Percentiles rank a stretch among this genome's conserved stretches.
These are phyloP conservation scores for Tothia fuscella DNA, from an alignment of 2,329 filamentous ascomycete species.

Conservation along the genomic window DNA sequence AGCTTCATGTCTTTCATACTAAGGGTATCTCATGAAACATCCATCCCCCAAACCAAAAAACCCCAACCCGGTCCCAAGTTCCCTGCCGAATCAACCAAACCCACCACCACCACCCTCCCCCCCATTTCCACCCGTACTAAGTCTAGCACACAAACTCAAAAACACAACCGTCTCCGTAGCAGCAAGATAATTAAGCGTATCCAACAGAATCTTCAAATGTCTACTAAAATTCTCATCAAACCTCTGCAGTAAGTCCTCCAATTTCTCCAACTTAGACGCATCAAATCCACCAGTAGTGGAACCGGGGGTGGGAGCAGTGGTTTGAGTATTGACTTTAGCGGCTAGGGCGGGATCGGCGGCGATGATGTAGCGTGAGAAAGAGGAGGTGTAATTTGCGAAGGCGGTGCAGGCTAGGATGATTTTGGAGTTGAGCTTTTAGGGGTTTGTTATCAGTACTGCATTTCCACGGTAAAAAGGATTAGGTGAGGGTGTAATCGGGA, in stretches of 20 bases:
- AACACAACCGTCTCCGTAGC: conserved; percentile 95
- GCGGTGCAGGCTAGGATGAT: conserved; percentile 91
- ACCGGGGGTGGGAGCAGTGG: conserved; percentile 13
- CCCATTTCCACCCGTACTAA: conserved; percentile 51
- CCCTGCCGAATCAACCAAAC: no score
- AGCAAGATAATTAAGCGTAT: conserved; percentile 92
- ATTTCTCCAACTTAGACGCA: conserved; percentile 53
- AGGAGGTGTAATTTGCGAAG: conserved; percentile 83
- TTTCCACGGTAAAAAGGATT: not conserved
- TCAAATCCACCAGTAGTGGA: conserved; percentile 33
- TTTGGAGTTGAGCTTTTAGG: conserved; percentile 81
- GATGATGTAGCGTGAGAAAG: conserved; percentile 72
- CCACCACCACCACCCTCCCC: not conserved
- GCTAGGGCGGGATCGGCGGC: conserved; percentile 71
- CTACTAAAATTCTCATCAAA: conserved; percentile 90
- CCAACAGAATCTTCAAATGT: conserved; percentile 85
- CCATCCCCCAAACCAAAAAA: no score
- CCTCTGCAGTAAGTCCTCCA: conserved; percentile 78
- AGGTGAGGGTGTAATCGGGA: conserved; percentile 3
- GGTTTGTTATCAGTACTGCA: not conserved
- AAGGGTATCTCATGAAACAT: no score
- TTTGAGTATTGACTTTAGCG: conserved; percentile 40
- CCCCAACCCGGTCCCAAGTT: no score
- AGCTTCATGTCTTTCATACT: no score
- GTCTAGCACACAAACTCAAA: conserved; percentile 69